phyloP scores from a whole-genome alignment of 768 basidiomycete genomes.

The Tricholoma matsutake region DNA sequence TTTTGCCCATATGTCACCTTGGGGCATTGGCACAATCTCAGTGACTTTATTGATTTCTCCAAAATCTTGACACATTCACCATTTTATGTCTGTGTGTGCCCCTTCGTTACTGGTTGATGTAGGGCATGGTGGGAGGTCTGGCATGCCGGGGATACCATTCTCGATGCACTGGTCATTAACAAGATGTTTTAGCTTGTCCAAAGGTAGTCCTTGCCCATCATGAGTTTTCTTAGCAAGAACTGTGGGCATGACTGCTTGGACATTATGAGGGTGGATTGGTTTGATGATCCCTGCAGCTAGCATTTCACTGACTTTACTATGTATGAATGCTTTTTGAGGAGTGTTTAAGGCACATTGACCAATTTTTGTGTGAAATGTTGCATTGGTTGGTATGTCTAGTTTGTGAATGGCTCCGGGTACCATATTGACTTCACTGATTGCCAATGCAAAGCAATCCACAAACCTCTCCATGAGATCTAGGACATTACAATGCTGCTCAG shows the following conservation, averaged over 20 bases:
- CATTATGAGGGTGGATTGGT: constrained; percentile 22
- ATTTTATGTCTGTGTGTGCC: constrained; percentile 16
- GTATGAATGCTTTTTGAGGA: constrained; percentile 27
- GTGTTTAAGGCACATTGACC: constrained; percentile 26
- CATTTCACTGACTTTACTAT: constrained; percentile 33
- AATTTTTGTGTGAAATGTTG: constrained; percentile 25
- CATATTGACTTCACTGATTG: neutral
- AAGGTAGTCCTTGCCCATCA: constrained; percentile 20
- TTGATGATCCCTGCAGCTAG: constrained; percentile 30
- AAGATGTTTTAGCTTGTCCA: constrained; percentile 29
- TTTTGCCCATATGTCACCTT: constrained; percentile 36
- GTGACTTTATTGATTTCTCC: constrained; percentile 26
- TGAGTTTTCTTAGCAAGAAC: too few species aligned
- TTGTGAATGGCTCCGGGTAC: constrained; percentile 19
- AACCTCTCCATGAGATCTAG: neutral
- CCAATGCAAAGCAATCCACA: too few species aligned
- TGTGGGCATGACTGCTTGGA: too few species aligned
- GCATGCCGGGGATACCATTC: constrained; percentile 17
- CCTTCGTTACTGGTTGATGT: neutral
- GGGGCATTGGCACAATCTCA: constrained; percentile 25
- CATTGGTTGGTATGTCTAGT: constrained; percentile 28
- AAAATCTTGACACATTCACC: constrained; percentile 36
- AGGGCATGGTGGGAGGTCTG: constrained; percentile 20
- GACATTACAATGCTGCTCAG: neutral
- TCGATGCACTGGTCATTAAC: constrained; percentile 33